Percentiles rank a stretch among this genome's conserved stretches.
phyloP scores from a whole-genome alignment of 768 basidiomycete species.

The Phlebiopsis gigantea region DNA sequence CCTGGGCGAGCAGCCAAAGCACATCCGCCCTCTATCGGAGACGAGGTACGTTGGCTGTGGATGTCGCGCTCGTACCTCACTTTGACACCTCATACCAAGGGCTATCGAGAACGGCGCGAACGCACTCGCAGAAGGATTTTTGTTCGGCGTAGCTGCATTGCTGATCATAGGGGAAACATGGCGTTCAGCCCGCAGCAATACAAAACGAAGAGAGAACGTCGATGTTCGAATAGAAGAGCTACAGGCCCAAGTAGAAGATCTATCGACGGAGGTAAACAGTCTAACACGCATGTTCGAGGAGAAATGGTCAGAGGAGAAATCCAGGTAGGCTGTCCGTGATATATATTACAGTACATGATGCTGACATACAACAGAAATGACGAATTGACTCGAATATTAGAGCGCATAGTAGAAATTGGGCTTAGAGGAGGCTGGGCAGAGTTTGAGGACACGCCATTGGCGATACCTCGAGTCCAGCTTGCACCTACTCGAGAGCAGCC shows the following conservation, averaged over 20 bases:
- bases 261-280: constrained; percentile 38
- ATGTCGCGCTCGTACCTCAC: neutral
- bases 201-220: constrained; percentile 66
- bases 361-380: constrained; percentile 41
- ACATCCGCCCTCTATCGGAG: constrained; percentile 75
- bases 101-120: constrained; percentile 88
- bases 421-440: constrained; percentile 60
- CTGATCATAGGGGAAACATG: constrained; percentile 76
- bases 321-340: constrained; percentile 30
- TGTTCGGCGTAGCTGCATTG: constrained; percentile 69
- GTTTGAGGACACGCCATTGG: constrained; percentile 54
- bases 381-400: constrained; percentile 59
- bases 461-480: constrained; percentile 33
- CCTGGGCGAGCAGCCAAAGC: constrained; percentile 68
- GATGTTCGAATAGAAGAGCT: constrained; percentile 68
- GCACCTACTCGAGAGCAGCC: neutral
- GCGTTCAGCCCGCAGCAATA: constrained; percentile 64
- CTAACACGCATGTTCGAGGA: constrained; percentile 40
- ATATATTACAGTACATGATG: neutral
- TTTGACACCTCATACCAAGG: constrained; percentile 30
- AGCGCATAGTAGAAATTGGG: constrained; percentile 66
- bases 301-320: constrained; percentile 37
- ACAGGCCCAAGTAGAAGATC: constrained; percentile 36
- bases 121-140: constrained; percentile 77
- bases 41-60: constrained; percentile 42